Conservation (phyloP, 352 stramenopile species). For the Phytophthora europaea region DNA sequence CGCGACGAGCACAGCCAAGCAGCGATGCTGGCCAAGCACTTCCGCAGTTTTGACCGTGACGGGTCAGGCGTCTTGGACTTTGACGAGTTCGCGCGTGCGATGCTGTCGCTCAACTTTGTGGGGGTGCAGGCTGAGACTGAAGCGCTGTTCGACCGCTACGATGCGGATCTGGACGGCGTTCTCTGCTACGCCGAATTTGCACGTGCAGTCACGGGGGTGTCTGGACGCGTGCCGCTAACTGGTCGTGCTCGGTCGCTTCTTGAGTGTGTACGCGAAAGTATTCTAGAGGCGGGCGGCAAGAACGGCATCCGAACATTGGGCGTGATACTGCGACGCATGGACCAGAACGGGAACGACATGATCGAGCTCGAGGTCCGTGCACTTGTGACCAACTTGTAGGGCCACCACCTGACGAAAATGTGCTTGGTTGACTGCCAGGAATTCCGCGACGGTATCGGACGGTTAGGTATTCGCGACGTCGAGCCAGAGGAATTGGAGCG, state of each 20-base stretch:
- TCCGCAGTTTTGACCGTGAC: conserved; percentile 83
- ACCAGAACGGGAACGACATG: conserved; percentile 80
- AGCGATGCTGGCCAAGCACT: conserved; percentile 72
- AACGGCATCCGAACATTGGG: conserved; percentile 80
- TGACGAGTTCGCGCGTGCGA: conserved; percentile 90
- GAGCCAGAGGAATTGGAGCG: conserved; percentile 57
- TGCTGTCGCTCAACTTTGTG: conserved; percentile 91
- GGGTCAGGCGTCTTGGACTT: conserved; percentile 82
- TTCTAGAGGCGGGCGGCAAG: conserved; percentile 71
- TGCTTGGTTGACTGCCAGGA: conserved; percentile 39
- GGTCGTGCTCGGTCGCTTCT: conserved; percentile 47
- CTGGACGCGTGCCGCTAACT: conserved; percentile 13
- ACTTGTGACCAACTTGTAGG: neutral
- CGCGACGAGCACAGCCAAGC: conserved; percentile 62
- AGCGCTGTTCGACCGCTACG: conserved; percentile 91
- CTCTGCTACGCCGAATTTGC: conserved; percentile 87
- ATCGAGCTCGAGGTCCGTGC: conserved; percentile 67
- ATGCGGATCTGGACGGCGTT: conserved; percentile 82
- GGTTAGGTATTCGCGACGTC: conserved; percentile 53
- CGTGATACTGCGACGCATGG: conserved; percentile 80
- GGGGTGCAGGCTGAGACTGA: conserved; percentile 88
- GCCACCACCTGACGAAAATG: neutral
- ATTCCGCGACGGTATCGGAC: conserved; percentile 61
- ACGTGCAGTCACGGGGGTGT: conserved; percentile 51
- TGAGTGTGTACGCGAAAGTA: conserved; percentile 54